Evolutionary conservation across 78 protist species (phyloP), one percentile per base, ranked within the genome.

Genomic region (Neovahlkampfia damariscottae): DNA sequence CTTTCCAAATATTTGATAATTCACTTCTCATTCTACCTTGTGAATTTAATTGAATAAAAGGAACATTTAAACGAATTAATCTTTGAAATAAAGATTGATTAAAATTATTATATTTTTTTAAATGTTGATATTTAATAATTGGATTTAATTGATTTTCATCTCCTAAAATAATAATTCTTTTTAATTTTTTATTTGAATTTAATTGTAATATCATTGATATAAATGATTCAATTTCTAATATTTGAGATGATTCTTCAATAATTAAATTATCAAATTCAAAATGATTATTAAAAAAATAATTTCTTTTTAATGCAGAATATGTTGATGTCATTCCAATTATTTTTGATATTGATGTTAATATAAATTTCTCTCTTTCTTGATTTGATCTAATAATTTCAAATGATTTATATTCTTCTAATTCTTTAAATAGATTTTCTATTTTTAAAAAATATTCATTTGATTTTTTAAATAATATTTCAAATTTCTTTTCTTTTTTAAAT

Each of bases 61-160:
- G 94, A 7, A 93, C 88, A 3, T 94, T 93, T 3, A 95, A 80
- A 0, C 82, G 80, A n/a, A 82, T 66, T 38, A 82, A 79, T 50
- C 89, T 67, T 32, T 82, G 2, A 40, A 85, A 85, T 37, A 87
- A 31, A 37, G 84, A 35, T 70, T 87, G 89, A 32, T 67, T 73
- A 50, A 95, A 59, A 36, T 87, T 85, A 3, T 86, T 71, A 82
- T 79, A 95, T 71, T 82, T 72, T 39, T 76, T 79, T 70, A 95
- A 88, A 2, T 96, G 91, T 62, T 38, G 34, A 81, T 93, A 93
- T 76, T 90, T 76, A 31, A 95, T 88, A 29, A 96, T 89, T 10
- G 99, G 99, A 37, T 97, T 97, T 19, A 96, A 86, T 87, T 94
- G 98, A 78, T 96, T 81, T 74, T 96, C 98, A 70, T 96, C 99